Evolutionary conservation across 176 grass and related monocot species (phyloP), one percentile per base, ranked within the genome.

Genomic region (Luzula sylvatica): DNA sequence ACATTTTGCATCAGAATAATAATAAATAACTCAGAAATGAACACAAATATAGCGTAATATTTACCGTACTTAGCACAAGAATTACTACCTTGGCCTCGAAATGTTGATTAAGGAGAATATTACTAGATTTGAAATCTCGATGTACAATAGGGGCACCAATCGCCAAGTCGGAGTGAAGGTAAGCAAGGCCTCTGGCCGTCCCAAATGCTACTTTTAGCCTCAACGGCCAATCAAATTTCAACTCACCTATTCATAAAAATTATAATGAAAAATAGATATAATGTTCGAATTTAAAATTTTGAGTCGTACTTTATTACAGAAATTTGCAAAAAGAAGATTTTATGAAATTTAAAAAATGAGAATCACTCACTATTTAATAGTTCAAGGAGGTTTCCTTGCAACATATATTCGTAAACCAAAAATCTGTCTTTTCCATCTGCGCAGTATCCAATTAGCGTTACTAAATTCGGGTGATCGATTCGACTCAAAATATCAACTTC

Each of bases 61-160:
- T 11, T 23, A 58, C 50, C 22, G 32, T n/a, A 42, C 3, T 26
- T 32, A 9, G 56, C 30, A 40, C n/a, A 42, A 53, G 17, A 39
- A 56, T 18, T 38, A 42, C 30, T 82, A 95, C 89, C 89, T 98
- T 98, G 0, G 92, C 71, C 30, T 90, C 92, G 44, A 82, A 83
- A 55, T 83, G 65, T 11, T 80, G 52, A 26, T 53, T 77, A 24
- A 98, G 72, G 23, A 98, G 85, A 69, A 98, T 75, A 58, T 98
- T 98, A 73, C 86, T 87, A 29, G 92, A 98, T 70, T 98, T 98
- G 86, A 98, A 98, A 73, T 98, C 92, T 42, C 92, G 72, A 59
- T 98, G 92, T 17, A 98, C 81, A 66, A 98, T 76, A 19, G 92
- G 92, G 52, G 77, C 72, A 53, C 92, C 92, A 62, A 87, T 86